phyloP scores from a whole-genome alignment of 192 early-diverging fungal genomes.

The Irineochytrium annulatum region DNA sequence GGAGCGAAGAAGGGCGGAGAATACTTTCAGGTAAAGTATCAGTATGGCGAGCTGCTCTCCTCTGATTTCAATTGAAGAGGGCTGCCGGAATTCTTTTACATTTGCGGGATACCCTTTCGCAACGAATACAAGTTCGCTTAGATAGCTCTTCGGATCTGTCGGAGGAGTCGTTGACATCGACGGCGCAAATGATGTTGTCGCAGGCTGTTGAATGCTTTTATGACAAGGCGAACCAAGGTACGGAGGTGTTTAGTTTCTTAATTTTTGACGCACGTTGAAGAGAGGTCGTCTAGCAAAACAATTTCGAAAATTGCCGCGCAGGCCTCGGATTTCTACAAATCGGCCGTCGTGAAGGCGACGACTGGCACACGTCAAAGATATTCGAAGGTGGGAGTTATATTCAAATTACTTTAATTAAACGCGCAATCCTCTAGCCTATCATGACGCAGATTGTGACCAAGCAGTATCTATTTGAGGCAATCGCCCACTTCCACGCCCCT shows the following conservation, averaged over 20 bases:
- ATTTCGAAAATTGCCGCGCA: slow-evolving; percentile 44
- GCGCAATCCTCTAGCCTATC: slow-evolving; percentile 13
- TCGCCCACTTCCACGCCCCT: slow-evolving; percentile 53
- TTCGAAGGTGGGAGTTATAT: not conserved
- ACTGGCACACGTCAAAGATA: slow-evolving; percentile 25
- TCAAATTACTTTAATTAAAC: not conserved
- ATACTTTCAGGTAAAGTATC: slow-evolving; percentile 43
- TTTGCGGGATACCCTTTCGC: slow-evolving; percentile 41
- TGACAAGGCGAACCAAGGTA: slow-evolving; percentile 69
- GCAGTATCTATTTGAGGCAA: slow-evolving; percentile 37
- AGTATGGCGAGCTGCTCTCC: not conserved
- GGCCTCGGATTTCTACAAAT: slow-evolving; percentile 46
- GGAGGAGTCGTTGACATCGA: slow-evolving; percentile 62
- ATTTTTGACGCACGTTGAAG: no score
- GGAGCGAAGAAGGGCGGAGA: slow-evolving; percentile 39
- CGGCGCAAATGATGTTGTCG: slow-evolving; percentile 76
- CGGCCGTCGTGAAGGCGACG: slow-evolving; percentile 15
- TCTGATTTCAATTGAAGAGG: slow-evolving; percentile 30
- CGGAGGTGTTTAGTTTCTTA: slow-evolving; percentile 1
- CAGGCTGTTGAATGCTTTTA: slow-evolving; percentile 96
- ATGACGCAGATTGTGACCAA: slow-evolving; percentile 37
- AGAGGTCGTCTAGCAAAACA: slow-evolving; percentile 36
- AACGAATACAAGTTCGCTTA: slow-evolving; percentile 44
- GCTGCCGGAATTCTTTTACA: slow-evolving; percentile 71
- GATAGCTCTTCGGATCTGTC: slow-evolving; percentile 60